phyloP scores from a whole-genome alignment of 2,329 filamentous ascomycete genomes.

The Pestalotiopsis sp. region DNA sequence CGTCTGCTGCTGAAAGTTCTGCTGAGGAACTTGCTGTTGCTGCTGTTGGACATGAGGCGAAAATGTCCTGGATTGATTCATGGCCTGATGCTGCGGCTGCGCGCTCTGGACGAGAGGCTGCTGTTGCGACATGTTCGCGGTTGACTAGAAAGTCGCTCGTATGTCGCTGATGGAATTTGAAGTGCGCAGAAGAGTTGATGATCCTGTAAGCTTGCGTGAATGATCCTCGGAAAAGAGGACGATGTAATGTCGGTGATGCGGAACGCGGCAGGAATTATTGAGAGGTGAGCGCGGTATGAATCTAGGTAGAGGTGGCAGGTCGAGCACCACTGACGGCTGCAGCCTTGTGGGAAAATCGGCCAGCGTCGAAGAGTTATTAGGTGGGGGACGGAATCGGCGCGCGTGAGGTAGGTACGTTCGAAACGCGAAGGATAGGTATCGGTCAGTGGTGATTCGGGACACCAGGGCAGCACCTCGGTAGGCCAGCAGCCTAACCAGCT shows the following conservation, averaged over 20 bases:
- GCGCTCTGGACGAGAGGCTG: constrained; percentile 32
- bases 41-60: background rate
- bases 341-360: too few relatives aligned
- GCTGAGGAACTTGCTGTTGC: background rate
- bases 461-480: constrained; percentile 1
- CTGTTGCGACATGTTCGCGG: constrained; percentile 30
- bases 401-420: background rate
- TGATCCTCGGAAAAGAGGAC: too few relatives aligned
- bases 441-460: background rate
- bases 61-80: background rate
- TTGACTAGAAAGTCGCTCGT: background rate
- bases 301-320: too few relatives aligned
- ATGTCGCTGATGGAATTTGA: background rate
- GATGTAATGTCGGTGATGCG: too few relatives aligned
- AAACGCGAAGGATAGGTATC: background rate
- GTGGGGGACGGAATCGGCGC: constrained; percentile 3
- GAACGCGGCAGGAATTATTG: too few relatives aligned
- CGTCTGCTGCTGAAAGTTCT: background rate
- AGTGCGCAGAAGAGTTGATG: background rate
- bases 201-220: too few relatives aligned
- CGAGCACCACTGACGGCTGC: too few relatives aligned
- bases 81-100: constrained; percentile 28
- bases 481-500: constrained; percentile 12
- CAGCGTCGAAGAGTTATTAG: too few relatives aligned
- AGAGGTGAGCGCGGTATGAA: too few relatives aligned